Base-by-base conservation (phyloP, 345 rosid species). In the Lagerstroemia speciosa region DNA sequence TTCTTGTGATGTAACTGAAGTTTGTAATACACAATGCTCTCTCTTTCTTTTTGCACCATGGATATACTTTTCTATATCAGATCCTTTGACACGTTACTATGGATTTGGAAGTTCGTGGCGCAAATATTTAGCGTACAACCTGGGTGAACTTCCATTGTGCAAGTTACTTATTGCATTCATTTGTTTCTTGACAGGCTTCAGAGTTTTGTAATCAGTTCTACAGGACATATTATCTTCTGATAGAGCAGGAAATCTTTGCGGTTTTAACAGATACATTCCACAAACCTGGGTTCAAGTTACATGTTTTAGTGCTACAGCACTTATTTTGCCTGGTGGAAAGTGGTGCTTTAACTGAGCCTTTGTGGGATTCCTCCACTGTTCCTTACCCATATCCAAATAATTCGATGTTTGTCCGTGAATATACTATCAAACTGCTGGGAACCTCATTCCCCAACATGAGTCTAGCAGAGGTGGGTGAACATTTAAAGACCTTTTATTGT, bases 271-370 rank as follows among this genome's bases (percentile, higher is more conserved):
- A 94, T 75, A 94, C 99, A 8, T 94, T 94, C 72, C 99, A 94
- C 73, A 94, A 94, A 79, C 99, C 99, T 74, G 99, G 99, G 65
- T 94, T 94, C 85, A 94, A 94, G 90, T 77, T 94, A 80, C 99
- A 94, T 69, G 97, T 94, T 70, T 76, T 83, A 58, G 96, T 94
- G 72, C 85, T 94, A 43, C 97, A 91, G 67, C 97, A 88, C 75
- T 80, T 91, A 62, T 86, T 91, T 80, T 91, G 93, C 81, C 71
- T 89, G 89, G 99, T 94, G 84, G 72, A 46, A 84, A 86, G 89
- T 64, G 91, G 89, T 53, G 77, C 87, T 60, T 69, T 95, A 72
- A 88, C 93, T 0, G 98, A 95, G 71, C 98, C 99, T 53, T 77
- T 95, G 73, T 95, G 99, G 99, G 97, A 95, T 78, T 81, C 86